These are phyloP conservation scores for Casaregolazyma lundiana DNA, from an alignment of 1,139 yeast species.

Conservation along the genomic window DNA sequence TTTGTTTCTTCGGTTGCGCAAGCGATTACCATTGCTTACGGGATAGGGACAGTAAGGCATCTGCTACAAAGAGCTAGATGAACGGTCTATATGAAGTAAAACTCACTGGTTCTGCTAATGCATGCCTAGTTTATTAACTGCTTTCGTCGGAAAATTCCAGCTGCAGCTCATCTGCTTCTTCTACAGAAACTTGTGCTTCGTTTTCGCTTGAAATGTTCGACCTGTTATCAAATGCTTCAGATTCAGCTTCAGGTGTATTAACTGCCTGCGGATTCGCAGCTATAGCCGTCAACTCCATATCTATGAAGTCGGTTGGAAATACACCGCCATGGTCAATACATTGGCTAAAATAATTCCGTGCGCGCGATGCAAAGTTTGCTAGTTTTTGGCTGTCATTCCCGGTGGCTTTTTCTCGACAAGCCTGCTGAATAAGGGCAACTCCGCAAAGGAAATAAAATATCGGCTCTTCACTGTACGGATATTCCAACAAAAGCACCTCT, in stretches of 20 bases:
- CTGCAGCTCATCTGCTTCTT: neutral
- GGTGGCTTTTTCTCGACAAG: constrained; percentile 12
- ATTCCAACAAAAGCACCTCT: constrained; percentile 41
- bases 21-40: constrained; percentile 8
- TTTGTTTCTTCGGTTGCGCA: constrained; percentile 7
- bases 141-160: neutral
- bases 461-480: constrained; percentile 47
- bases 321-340: constrained; percentile 34
- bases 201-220: neutral
- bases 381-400: constrained; percentile 4
- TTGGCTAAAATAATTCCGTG: constrained; percentile 29
- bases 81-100: too few species aligned
- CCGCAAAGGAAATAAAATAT: constrained; percentile 32
- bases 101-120: too few species aligned
- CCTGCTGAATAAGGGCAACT: constrained; percentile 25
- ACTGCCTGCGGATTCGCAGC: neutral
- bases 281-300: constrained; percentile 12
- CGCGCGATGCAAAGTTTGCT: constrained; percentile 13
- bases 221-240: neutral
- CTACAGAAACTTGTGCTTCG: neutral
- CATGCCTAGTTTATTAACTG: neutral
- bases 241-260: neutral
- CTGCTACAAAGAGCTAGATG: neutral
- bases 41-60: constrained; percentile 4
- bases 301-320: constrained; percentile 21